Conservation (phyloP, 768 basidiomycete species). For the Tulasnella sp. region DNA sequence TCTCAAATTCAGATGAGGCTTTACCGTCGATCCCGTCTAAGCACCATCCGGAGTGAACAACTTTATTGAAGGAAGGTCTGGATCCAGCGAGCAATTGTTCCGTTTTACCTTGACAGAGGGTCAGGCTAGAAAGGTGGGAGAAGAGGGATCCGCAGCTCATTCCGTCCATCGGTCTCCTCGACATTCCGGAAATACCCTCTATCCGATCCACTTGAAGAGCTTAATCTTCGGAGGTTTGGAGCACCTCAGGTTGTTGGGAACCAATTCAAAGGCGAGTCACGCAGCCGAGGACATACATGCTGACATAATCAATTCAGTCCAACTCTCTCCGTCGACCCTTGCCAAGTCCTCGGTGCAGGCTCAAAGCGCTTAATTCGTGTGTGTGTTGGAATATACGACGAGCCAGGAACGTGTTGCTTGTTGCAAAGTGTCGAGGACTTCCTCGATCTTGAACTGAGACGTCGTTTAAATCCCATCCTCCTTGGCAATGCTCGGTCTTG, state of each 20-base stretch:
- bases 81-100: too few relatives aligned
- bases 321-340: not conserved
- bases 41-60: not conserved
- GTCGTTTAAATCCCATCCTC: not conserved
- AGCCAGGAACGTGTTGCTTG: not conserved
- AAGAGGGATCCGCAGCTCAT: too few relatives aligned
- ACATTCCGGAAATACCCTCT: not conserved
- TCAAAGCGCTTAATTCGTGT: not conserved
- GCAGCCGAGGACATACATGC: not conserved
- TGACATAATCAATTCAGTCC: not conserved
- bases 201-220: not conserved
- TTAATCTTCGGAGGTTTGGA: not conserved
- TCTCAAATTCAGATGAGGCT: not conserved
- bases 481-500: not conserved
- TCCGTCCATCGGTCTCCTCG: not conserved
- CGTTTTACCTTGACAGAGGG: too few relatives aligned
- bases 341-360: not conserved
- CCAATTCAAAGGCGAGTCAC: not conserved
- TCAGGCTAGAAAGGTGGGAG: too few relatives aligned
- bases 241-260: not conserved
- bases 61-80: too few relatives aligned
- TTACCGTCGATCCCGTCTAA: not conserved
- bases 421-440: not conserved
- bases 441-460: not conserved
- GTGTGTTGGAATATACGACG: too few relatives aligned